Conservation (phyloP, 2,329 filamentous ascomycete species). For the Helminthosporium solani region DNA sequence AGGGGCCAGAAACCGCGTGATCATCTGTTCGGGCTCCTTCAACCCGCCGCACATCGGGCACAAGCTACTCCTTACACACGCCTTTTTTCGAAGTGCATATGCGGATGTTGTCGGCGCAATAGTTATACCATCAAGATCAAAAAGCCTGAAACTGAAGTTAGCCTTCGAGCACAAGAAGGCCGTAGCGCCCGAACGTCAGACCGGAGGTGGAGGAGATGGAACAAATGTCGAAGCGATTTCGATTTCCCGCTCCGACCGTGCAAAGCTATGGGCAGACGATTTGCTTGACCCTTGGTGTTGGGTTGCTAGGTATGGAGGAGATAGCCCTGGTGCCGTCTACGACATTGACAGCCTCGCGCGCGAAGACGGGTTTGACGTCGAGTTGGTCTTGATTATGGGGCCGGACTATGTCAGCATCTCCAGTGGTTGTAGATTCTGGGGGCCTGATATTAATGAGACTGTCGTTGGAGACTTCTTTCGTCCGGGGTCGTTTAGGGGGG, state of each 20-base stretch:
- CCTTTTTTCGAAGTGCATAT: not conserved
- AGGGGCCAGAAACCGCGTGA: not conserved
- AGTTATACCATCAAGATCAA: not conserved
- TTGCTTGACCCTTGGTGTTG: not conserved
- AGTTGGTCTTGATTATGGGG: not conserved
- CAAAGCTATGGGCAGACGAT: not conserved
- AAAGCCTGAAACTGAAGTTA: not conserved
- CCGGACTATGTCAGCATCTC: not conserved
- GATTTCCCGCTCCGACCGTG: not conserved
- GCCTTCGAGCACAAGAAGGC: not conserved
- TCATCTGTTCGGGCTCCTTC: not conserved
- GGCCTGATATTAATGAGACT: not conserved
- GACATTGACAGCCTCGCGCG: not conserved
- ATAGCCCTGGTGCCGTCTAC: not conserved
- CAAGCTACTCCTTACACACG: slow-evolving; percentile 1
- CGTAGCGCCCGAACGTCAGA: no score
- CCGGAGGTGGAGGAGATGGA: no score
- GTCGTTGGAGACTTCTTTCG: not conserved
- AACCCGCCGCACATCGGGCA: slow-evolving; percentile 4
- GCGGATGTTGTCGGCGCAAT: not conserved
- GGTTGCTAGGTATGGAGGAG: not conserved
- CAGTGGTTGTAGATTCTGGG: not conserved
- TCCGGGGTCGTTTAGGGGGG: not conserved
- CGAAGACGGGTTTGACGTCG: not conserved
- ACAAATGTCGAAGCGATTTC: no score